Percentiles rank a stretch among this genome's conserved stretches.
Conservation (phyloP, 176 grass and related monocot genomes). For the Thalia dealbata region DNA sequence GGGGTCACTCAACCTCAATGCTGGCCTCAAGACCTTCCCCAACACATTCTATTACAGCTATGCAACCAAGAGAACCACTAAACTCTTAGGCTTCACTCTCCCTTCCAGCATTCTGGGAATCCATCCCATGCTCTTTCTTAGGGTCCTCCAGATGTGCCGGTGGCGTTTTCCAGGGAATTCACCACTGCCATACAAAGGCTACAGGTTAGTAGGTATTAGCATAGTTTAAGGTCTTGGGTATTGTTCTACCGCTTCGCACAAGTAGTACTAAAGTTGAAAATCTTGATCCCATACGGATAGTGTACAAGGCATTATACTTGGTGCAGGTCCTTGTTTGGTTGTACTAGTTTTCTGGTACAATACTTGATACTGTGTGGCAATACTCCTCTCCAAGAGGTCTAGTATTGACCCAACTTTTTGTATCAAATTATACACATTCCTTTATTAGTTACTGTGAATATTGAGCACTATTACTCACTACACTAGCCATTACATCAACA, state of each 20-base stretch:
- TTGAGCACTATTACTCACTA: too few species aligned
- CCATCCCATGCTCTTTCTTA: constrained; percentile 90
- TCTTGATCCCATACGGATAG: too few species aligned
- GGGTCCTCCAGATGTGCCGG: constrained; percentile 91
- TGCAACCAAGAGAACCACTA: constrained; percentile 85
- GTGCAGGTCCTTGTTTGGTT: too few species aligned
- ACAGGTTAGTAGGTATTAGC: constrained; percentile 39
- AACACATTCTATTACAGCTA: constrained; percentile 98
- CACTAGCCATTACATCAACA: too few species aligned
- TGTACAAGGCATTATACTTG: neutral
- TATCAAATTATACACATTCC: too few species aligned
- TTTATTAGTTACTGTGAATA: too few species aligned
- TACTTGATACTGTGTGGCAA: too few species aligned
- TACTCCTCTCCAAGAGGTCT: too few species aligned
- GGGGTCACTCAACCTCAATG: constrained; percentile 65
- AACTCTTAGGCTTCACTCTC: constrained; percentile 64
- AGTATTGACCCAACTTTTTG: too few species aligned
- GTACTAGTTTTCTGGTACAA: too few species aligned
- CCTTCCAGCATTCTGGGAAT: constrained; percentile 78
- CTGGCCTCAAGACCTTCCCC: constrained; percentile 55
- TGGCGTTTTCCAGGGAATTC: constrained; percentile 56
- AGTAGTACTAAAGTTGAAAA: too few species aligned
- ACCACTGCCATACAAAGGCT: constrained; percentile 85
- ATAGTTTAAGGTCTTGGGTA: neutral
- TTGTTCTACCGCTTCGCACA: neutral